Conservation (phyloP, 164 flowering plant genomes). For the Malania oleifera region DNA sequence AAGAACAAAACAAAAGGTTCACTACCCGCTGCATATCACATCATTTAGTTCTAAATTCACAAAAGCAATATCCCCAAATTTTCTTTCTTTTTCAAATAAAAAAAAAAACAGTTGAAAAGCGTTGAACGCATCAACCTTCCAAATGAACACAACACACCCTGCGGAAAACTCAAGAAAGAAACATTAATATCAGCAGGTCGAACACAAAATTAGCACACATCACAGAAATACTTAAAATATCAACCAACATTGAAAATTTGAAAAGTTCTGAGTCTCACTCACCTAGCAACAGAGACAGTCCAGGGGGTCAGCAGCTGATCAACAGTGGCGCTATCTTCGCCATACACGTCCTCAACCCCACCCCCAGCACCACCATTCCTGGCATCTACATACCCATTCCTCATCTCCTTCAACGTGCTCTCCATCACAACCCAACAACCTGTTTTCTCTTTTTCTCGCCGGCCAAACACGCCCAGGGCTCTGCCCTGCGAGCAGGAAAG, state of each 20-base stretch:
- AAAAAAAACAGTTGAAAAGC: neutral
- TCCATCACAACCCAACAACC: conserved; percentile 14
- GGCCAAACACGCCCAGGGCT: conserved; percentile 8
- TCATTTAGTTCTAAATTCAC: no score
- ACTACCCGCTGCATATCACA: no score
- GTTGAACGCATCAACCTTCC: no score
- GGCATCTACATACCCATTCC: conserved; percentile 19
- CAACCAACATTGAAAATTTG: no score
- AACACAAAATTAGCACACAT: no score
- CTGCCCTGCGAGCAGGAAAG: conserved; percentile 24
- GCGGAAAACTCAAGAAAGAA: no score
- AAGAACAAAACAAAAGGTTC: no score
- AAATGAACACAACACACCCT: no score
- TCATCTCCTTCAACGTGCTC: conserved; percentile 18
- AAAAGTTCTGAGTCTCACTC: no score
- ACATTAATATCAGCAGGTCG: no score
- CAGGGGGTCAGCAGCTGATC: conserved; percentile 56
- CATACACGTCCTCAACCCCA: conserved; percentile 43
- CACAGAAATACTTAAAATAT: no score
- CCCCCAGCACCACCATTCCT: conserved; percentile 17
- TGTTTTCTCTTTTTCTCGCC: conserved; percentile 6
- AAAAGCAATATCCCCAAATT: no score
- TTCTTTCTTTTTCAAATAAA: neutral
- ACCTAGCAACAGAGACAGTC: conserved; percentile 64
- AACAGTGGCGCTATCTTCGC: conserved; percentile 46